Evolutionary conservation across 768 basidiomycete species (phyloP).

Genomic region (Hygrocybe punicea): DNA sequence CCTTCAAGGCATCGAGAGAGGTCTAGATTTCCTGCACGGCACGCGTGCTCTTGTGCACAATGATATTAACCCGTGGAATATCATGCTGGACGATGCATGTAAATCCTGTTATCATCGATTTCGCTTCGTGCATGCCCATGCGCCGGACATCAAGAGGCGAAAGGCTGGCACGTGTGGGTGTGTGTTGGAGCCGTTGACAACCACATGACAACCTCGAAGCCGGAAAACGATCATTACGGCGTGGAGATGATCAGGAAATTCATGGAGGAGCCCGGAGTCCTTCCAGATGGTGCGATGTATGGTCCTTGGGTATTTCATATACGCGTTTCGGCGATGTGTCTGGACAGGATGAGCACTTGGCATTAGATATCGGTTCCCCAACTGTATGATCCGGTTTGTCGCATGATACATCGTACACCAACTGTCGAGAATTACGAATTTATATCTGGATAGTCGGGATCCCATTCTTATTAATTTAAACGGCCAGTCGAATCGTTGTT

Average conservation of each 20-base stretch:
- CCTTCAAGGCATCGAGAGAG: constrained; percentile 14
- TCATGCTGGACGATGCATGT: constrained; percentile 23
- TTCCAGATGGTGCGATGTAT: too few species aligned
- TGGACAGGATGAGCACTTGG: too few species aligned
- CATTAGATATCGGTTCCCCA: too few species aligned
- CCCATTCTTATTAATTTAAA: constrained; percentile 7
- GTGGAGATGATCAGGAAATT: too few species aligned
- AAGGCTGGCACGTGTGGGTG: neutral
- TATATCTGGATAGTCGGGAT: constrained; percentile 40
- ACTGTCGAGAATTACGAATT: constrained; percentile 35
- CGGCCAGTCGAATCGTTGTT: neutral
- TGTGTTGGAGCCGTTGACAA: too few species aligned
- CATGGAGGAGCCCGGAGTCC: too few species aligned
- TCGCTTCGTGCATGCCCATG: constrained; percentile 15
- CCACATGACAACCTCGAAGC: too few species aligned
- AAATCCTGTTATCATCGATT: constrained; percentile 25
- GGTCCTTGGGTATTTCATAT: too few species aligned
- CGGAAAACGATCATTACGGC: too few species aligned
- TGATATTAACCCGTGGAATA: constrained; percentile 25
- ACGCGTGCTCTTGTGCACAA: constrained; percentile 24
- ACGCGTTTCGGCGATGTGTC: too few species aligned
- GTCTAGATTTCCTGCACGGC: constrained; percentile 21
- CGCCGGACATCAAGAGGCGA: neutral
- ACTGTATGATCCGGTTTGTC: too few species aligned
- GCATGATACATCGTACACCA: too few species aligned